Base-by-base conservation (phyloP, 2,329 filamentous ascomycete species). In the Proliferodiscus dingleyae region DNA sequence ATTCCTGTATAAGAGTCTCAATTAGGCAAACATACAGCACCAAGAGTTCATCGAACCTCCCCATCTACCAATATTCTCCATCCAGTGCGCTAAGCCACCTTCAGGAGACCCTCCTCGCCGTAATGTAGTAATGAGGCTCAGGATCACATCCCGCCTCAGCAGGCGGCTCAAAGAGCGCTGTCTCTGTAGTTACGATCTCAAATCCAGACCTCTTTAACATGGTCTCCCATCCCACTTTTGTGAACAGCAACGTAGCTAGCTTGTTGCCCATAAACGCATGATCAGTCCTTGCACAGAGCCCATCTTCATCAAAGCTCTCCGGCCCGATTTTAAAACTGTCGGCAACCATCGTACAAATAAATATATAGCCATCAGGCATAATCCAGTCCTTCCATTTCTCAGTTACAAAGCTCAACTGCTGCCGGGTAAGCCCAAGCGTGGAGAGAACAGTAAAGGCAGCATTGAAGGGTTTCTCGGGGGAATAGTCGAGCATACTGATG, bases 201-300 rank as follows among this genome's bases (percentile, higher is more conserved):
- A 49, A 49, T 1, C 43, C 47, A 5, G 38, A 32, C 10, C 37
- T 19, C 15, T 30, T 15, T 29, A 47, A 36, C 8, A 50, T 16
- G 2, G 3, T 16, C 16, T 16, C 29, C 43, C 43, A 50, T 29
- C 47, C 47, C 13, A 38, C 9, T 10, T 37, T 43, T 10, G 43
- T 47, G 29, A 41, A 50, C 5, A 46, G 39, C 42, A 38, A 39
- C 5, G 29, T 36, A n/a, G 13, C 28, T 29, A 45, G 29, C 21
- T 19, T 49, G 7, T 45, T 50, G 5, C 45, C 53, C 50, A 56
- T 50, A 29, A 56, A 56, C 3, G 15, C 52, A 37, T 23, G 34
- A 24, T 49, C 37, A 30, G 52, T 24, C 15, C 29, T 30, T 4
- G 45, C 53, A 37, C 50, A 51, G 11, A 40, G 24, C 15, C 41